Conservation (phyloP, 257 asterid genomes). For the Eucommia ulmoides region DNA sequence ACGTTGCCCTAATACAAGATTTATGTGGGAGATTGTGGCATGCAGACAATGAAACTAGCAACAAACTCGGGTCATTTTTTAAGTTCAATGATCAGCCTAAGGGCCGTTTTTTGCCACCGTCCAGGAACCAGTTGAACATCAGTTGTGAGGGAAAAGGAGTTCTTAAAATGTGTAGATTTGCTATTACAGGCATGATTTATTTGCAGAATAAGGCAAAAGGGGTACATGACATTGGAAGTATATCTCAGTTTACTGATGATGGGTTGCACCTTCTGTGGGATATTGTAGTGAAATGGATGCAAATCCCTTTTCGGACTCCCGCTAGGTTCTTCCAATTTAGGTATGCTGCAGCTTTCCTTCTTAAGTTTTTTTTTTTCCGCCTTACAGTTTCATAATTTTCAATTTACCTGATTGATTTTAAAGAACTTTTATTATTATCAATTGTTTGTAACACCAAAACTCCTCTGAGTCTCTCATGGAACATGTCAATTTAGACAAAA, state of each 20-base stretch:
- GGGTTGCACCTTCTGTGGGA: slow-evolving; percentile 37
- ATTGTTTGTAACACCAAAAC: too few species aligned
- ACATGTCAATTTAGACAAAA: too few species aligned
- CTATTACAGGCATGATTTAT: slow-evolving; percentile 33
- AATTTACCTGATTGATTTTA: too few species aligned
- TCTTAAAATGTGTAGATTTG: slow-evolving; percentile 41
- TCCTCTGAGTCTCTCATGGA: too few species aligned
- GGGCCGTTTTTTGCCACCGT: slow-evolving; percentile 24
- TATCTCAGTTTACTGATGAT: slow-evolving; percentile 14
- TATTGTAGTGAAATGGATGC: slow-evolving; percentile 37
- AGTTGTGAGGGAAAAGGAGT: slow-evolving; percentile 28
- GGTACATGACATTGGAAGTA: slow-evolving; percentile 14
- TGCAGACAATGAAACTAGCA: slow-evolving; percentile 32
- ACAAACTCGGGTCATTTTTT: slow-evolving; percentile 36
- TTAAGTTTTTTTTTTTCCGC: too few species aligned
- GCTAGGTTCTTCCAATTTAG: slow-evolving; percentile 50
- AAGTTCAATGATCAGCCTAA: slow-evolving; percentile 16
- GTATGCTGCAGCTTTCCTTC: too few species aligned
- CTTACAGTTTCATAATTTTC: too few species aligned
- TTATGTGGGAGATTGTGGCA: slow-evolving; percentile 40
- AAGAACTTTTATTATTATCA: too few species aligned
- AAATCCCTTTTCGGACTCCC: slow-evolving; percentile 60
- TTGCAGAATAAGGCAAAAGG: slow-evolving; percentile 25
- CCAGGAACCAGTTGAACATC: slow-evolving; percentile 17
- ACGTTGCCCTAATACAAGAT: slow-evolving; percentile 41